A percentile compares a stretch with the other conserved stretches of the same genome.
These are phyloP conservation scores for Arachnomyces sp. DNA, from an alignment of 2,329 filamentous ascomycete species.

Conservation along the genomic window DNA sequence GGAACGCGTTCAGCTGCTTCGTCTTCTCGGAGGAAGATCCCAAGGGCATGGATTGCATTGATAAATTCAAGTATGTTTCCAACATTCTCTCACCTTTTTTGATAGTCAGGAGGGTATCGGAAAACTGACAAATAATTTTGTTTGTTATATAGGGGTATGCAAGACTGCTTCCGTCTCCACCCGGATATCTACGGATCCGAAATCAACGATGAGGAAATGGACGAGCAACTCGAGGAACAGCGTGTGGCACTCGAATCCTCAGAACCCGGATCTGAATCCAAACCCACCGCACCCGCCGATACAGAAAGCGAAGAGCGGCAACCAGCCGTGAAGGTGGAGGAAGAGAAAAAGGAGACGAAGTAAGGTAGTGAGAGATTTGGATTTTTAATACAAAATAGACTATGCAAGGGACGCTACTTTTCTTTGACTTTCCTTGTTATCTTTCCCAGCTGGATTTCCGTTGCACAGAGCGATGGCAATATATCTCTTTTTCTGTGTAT, in stretches of 20 bases:
- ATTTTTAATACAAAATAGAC: no score
- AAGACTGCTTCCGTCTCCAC: constrained; percentile 88
- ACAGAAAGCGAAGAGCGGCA: constrained; percentile 18
- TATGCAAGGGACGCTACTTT: no score
- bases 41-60: constrained; percentile 96
- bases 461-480: no score
- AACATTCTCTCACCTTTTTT: background rate
- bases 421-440: no score
- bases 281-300: constrained; percentile 10
- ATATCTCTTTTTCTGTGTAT: no score
- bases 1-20: constrained; percentile 93
- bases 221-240: constrained; percentile 27
- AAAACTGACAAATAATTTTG: constrained; percentile 23
- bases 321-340: constrained; percentile 15
- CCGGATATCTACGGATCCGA: constrained; percentile 91
- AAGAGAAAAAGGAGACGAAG: background rate
- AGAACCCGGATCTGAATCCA: constrained; percentile 8
- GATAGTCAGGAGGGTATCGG: no score
- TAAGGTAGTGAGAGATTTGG: constrained; percentile 14
- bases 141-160: constrained; percentile 66
- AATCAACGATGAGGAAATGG: constrained; percentile 66
- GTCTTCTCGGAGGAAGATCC: constrained; percentile 92
- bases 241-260: constrained; percentile 10
- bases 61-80: constrained; percentile 80
- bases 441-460: no score